A percentile compares a stretch with the other conserved stretches of the same genome.
These are phyloP conservation scores for Boletus reticuloceps DNA, from an alignment of 768 basidiomycete species.

Conservation along the genomic window DNA sequence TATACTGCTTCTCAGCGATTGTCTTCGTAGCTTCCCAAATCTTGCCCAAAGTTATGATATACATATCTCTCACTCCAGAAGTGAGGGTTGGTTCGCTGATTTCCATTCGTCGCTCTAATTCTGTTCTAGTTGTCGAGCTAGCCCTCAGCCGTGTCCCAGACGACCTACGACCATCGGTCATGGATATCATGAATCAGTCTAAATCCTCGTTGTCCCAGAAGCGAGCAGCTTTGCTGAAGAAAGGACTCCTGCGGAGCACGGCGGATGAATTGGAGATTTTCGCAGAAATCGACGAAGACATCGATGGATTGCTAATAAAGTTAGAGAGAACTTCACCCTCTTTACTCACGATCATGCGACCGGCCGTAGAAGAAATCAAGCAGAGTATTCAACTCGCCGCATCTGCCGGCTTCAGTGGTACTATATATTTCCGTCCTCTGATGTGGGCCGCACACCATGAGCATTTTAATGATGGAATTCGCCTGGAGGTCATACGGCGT, in stretches of 20 bases:
- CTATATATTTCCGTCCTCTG: conserved; percentile 67
- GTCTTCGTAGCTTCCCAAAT: conserved; percentile 70
- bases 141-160: conserved; percentile 60
- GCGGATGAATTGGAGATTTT: conserved; percentile 76
- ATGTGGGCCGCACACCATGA: conserved; percentile 66
- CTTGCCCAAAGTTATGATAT: conserved; percentile 68
- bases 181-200: conserved; percentile 62
- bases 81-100: conserved; percentile 39
- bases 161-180: conserved; percentile 51
- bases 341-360: conserved; percentile 46
- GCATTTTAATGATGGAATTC: conserved; percentile 70
- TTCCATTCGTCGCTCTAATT: not conserved
- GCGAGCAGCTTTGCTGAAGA: conserved; percentile 64
- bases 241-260: conserved; percentile 61
- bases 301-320: conserved; percentile 52
- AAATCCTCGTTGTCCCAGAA: conserved; percentile 70
- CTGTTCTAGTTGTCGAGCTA: conserved; percentile 58
- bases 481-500: conserved; percentile 70
- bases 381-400: conserved; percentile 56
- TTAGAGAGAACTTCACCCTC: conserved; percentile 61
- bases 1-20: conserved; percentile 64
- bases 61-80: conserved; percentile 73
- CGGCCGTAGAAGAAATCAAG: conserved; percentile 60
- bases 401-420: conserved; percentile 60
- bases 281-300: conserved; percentile 60